Base-by-base conservation (phyloP, 495 filamentous ascomycete species). In the Xylaria intraflava region DNA sequence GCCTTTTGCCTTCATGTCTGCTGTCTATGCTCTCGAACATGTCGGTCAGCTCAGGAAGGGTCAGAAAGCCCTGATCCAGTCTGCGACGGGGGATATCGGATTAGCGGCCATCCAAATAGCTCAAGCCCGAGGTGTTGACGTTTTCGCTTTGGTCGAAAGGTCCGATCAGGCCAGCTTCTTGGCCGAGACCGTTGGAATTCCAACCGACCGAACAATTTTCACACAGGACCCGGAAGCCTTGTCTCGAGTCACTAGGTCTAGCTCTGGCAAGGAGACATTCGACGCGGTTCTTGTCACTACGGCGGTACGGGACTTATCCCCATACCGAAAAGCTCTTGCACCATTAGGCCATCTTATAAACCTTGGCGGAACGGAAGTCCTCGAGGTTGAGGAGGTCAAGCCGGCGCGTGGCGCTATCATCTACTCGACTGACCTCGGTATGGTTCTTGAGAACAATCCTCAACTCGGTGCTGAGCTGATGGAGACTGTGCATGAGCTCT, bases 31-130 rank as follows among this genome's bases (percentile, higher is more conserved):
- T 0, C 48, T 71, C 6, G 38, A 62, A 9, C 30, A 69, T 19
- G 26, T 65, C 10, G 56, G 61, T 6, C 30, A 51, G 6, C 26
- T 71, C 3, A 40, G 19, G 17, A 17, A 16, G 67, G 82, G 39
- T 54, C 83, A 85, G 49, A 71, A 57, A 0, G 72, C 84, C 1
- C 66, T 87, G 10, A 79, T 87, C 30, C 79, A 84, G 49, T 67
- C 72, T 0, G 83, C 73, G 2, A 63, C 77, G 0, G 76, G 77
- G n/a, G 78, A 71, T 16, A 65, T 83, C 0, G 83, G 82, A 6
- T 75, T 82, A 53, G 79, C 80, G 3, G 73, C 79, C 0, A 76
- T 86, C 31, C 67, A 70, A 46, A 49, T 86, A 2, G 72, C 77
- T 0, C 69, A 77, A 40, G 55, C 66, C 1, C 60, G 75, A 0